Evolutionary conservation across 441 rosid genomes (phyloP), one percentile per base, ranked within the genome.

Genomic region (Raphanus hybrid): DNA sequence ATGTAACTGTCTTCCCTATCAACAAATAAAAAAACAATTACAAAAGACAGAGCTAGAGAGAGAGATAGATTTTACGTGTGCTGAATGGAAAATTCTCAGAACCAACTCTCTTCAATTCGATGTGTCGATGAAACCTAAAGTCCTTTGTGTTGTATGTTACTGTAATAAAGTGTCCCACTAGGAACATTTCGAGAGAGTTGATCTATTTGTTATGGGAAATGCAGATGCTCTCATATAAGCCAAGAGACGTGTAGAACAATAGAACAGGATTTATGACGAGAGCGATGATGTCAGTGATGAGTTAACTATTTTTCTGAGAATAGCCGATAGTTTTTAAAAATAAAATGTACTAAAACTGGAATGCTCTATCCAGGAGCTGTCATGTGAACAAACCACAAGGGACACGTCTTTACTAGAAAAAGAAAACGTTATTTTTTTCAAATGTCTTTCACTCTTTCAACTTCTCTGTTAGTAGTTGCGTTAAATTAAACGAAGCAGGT

Each of bases 171-270:
- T 34, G 71, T 8, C 15, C 18, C 20, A 55, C 34, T 16, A 59
- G 57, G 26, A 76, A 41, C 18, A 6, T 32, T n/a, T 71, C 8
- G 14, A 14, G 76, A 70, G 27, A 23, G 26, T 23, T 57, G 14
- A 20, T 57, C 35, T 54, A 65, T 32, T 8, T 78, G 20, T 64
- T 10, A 20, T 58, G 54, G 35, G 58, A 76, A 54, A 4, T 27
- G 14, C 20, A 7, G 26, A 29, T 16, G 23, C 68, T 23, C 41
- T 27, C 65, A 29, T 29, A 65, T 58, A 23, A 50, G 3, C 67
- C 67, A 2, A 73, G 74, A 73, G 74, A 73, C 60, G 77, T 23
- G 26, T 23, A 23, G 26, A 23, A 23, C 26, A 23, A 23, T 23
- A 23, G 26, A 23, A 23, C 26, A 23, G 26, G 26, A 23, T 23